Percentiles rank a stretch among this genome's conserved stretches.
These are phyloP conservation scores for Chamaecyparis obtusa DNA, from an alignment of 75 land plant genomes.

Conservation along the genomic window DNA sequence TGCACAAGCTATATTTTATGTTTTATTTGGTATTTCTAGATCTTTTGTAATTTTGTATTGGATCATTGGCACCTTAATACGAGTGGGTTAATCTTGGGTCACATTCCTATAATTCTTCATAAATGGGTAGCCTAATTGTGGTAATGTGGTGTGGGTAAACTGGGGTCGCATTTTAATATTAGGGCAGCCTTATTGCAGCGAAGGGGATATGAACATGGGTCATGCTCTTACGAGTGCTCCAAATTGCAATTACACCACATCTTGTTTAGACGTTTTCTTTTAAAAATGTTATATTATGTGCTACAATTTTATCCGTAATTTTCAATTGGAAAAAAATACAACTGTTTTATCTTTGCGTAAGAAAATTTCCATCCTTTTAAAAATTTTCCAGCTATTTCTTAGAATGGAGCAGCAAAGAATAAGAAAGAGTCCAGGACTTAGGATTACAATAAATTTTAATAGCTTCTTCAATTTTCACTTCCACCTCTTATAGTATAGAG, in stretches of 20 bases:
- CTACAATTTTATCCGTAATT: too few species aligned
- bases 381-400: not conserved
- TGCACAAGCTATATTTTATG: too few species aligned
- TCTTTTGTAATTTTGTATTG: too few species aligned
- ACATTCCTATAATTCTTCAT: not conserved
- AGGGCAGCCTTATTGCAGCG: not conserved
- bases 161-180: not conserved
- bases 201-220: not conserved
- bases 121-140: not conserved
- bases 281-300: too few species aligned
- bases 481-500: not conserved
- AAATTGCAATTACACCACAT: not conserved
- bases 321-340: too few species aligned
- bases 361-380: not conserved
- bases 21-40: too few species aligned
- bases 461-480: not conserved
- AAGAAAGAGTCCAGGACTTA: not conserved
- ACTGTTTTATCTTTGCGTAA: too few species aligned
- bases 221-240: not conserved
- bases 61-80: not conserved
- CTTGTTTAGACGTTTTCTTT: too few species aligned
- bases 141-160: not conserved
- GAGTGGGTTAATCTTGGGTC: not conserved
- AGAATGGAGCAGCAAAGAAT: not conserved
- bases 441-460: too few species aligned